These are phyloP conservation scores for Penicillium mononematosum DNA, from an alignment of 495 filamentous ascomycete genomes.

Conservation along the genomic window DNA sequence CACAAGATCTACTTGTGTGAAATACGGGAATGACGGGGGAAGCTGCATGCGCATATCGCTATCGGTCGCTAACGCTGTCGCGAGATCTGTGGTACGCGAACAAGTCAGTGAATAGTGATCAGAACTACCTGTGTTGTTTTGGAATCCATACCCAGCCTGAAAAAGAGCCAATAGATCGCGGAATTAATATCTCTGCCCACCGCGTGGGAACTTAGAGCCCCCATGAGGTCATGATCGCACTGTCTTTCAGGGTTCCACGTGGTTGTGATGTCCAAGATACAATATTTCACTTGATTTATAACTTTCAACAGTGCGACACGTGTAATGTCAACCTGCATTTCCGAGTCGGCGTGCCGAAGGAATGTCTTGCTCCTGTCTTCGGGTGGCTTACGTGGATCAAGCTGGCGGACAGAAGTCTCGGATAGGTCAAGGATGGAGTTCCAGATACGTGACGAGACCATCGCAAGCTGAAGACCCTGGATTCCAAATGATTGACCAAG, in stretches of 20 bases:
- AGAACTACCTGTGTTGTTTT: neutral
- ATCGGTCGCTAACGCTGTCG: conserved; percentile 29
- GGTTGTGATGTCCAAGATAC: conserved; percentile 16
- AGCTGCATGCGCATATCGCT: conserved; percentile 23
- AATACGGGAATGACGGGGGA: conserved; percentile 22
- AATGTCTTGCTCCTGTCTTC: neutral
- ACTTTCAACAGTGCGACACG: conserved; percentile 14
- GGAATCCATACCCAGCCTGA: conserved; percentile 32
- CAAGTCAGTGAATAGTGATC: neutral
- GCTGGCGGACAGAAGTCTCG: conserved; percentile 21
- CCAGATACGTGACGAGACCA: conserved; percentile 22
- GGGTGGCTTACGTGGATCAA: conserved; percentile 4
- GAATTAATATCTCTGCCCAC: conserved; percentile 24
- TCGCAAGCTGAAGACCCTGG: conserved; percentile 30
- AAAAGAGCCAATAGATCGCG: conserved; percentile 38
- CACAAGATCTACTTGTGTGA: conserved; percentile 12
- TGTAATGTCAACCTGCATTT: conserved; percentile 11
- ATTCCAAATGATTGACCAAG: conserved; percentile 35
- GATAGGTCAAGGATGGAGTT: conserved; percentile 28
- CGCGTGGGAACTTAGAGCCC: conserved; percentile 19
- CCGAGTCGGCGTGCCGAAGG: neutral
- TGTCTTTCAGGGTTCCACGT: conserved; percentile 19
- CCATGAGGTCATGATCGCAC: conserved; percentile 11
- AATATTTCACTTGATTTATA: conserved; percentile 15
- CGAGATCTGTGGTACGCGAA: conserved; percentile 24